These are phyloP conservation scores for Biscogniauxia sp. DNA, from an alignment of 2,329 filamentous ascomycete species.

Conservation along the genomic window DNA sequence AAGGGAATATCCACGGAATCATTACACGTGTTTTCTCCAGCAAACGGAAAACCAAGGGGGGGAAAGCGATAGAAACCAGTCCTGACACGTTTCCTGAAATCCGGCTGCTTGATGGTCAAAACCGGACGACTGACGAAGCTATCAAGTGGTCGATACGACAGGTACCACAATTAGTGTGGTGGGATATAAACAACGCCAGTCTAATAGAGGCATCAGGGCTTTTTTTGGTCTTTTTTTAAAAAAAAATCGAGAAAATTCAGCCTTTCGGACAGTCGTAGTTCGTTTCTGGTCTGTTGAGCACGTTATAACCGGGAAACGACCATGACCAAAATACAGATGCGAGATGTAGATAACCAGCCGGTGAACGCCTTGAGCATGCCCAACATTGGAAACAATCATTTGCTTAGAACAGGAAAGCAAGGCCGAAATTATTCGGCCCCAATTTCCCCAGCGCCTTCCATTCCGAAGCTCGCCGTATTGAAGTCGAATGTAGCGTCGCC, in stretches of 20 bases:
- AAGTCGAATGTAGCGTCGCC: constrained; percentile 55
- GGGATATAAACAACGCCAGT: background rate
- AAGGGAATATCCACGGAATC: background rate
- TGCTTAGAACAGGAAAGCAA: constrained; percentile 1
- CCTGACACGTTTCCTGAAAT: constrained; percentile 7
- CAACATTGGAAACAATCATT: constrained; percentile 7
- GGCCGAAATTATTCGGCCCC: constrained; percentile 48
- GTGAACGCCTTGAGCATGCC: constrained; percentile 34
- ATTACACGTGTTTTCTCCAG: background rate
- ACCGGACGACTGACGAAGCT: background rate
- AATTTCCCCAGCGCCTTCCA: constrained; percentile 56
- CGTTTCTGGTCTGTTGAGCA: constrained; percentile 26
- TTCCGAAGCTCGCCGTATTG: constrained; percentile 46
- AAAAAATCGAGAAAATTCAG: constrained; percentile 3
- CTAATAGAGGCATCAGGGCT: background rate
- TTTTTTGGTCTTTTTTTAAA: background rate
- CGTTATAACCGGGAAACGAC: constrained; percentile 23
- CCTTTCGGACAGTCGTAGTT: constrained; percentile 29
- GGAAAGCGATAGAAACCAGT: constrained; percentile 3
- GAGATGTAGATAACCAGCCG: constrained; percentile 27
- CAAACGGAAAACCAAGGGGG: background rate
- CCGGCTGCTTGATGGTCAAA: background rate
- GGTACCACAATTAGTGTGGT: background rate
- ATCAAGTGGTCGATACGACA: background rate
- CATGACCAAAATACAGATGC: constrained; percentile 31